These are phyloP conservation scores for Porphyra umbilicalis DNA, from an alignment of 31 red algal genomes.

Conservation along the genomic window DNA sequence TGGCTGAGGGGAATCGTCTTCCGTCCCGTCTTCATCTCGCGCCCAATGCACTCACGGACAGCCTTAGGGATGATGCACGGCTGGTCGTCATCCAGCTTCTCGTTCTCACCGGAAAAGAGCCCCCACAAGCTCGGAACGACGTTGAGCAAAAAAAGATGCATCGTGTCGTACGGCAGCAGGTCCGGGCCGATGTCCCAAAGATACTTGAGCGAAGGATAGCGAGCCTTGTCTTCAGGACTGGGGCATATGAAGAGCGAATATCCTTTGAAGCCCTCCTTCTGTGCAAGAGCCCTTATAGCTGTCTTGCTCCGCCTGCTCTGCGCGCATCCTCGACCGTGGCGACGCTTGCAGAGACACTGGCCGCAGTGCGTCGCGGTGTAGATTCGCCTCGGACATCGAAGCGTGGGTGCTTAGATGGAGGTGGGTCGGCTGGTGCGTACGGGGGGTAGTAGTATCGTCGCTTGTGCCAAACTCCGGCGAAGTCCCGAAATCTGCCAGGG, in stretches of 20 bases:
- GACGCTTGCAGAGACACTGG: not conserved
- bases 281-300: not conserved
- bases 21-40: no score
- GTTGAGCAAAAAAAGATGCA: not conserved
- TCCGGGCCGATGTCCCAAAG: not conserved
- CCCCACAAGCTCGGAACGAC: not conserved
- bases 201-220: not conserved
- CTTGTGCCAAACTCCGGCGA: no score
- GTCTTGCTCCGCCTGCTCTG: not conserved
- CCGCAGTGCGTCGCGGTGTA: not conserved
- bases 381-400: not conserved
- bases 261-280: not conserved
- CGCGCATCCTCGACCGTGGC: not conserved
- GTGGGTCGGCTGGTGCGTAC: not conserved
- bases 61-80: no score
- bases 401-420: not conserved
- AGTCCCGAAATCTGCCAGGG: no score
- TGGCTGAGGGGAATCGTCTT: no score
- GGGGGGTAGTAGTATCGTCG: not conserved
- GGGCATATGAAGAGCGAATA: not conserved
- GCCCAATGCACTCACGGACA: no score
- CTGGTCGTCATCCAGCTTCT: no score
- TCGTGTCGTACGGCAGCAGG: not conserved
- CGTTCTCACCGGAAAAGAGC: not conserved
- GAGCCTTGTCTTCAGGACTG: not conserved